Conservation (phyloP, 176 grass and related monocot species). For the Pontederia paniculata region DNA sequence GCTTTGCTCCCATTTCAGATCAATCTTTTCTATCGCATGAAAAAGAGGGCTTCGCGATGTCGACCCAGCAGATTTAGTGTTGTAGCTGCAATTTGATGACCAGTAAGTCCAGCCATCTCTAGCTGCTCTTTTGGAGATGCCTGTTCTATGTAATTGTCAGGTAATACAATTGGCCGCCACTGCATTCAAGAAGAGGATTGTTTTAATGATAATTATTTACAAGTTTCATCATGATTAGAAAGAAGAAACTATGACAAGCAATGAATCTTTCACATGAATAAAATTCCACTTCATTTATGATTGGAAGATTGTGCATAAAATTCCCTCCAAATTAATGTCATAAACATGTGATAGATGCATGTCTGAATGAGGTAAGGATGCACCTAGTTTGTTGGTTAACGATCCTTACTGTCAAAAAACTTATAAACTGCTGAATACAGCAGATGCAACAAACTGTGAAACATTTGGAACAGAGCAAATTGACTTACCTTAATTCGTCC, state of each 20-base stretch:
- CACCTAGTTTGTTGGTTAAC: too few relatives aligned
- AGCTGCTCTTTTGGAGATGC: conserved; percentile 43
- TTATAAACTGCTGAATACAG: too few relatives aligned
- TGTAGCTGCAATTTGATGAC: conserved; percentile 65
- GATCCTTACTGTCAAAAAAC: too few relatives aligned
- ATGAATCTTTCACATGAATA: background rate
- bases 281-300: background rate
- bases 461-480: background rate
- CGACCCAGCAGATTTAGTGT: conserved; percentile 53
- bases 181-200: conserved; percentile 19
- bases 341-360: too few relatives aligned
- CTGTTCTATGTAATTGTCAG: conserved; percentile 57
- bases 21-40: conserved; percentile 31
- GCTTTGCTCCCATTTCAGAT: background rate
- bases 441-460: background rate
- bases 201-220: background rate
- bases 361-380: too few relatives aligned
- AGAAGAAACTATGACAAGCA: too few relatives aligned
- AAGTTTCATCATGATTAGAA: background rate
- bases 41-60: conserved; percentile 46
- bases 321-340: too few relatives aligned
- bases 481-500: conserved; percentile 36
- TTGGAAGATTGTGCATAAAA: too few relatives aligned
- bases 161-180: conserved; percentile 65
- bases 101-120: conserved; percentile 50